Evolutionary conservation across 495 filamentous ascomycete species (phyloP).

Genomic region (Hyaloscypha hepaticicola): DNA sequence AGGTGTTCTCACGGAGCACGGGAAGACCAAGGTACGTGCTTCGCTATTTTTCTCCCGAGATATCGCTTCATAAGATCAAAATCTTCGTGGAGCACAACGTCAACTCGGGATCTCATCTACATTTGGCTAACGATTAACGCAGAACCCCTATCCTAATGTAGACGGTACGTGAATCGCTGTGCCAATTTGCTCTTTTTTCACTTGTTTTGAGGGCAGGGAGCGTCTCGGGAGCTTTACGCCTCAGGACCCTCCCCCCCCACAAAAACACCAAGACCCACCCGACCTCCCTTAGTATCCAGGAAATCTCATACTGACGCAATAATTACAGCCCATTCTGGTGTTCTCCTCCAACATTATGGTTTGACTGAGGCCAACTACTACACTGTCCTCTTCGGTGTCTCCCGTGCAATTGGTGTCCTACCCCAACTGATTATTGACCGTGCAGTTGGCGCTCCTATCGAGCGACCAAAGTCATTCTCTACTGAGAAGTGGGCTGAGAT

Average conservation of each 20-base stretch:
- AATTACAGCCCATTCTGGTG: constrained; percentile 80
- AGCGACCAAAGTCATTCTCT: constrained; percentile 93
- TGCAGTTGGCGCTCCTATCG: constrained; percentile 83
- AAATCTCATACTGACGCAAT: too few relatives aligned
- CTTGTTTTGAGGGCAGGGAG: too few relatives aligned
- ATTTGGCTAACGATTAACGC: too few relatives aligned
- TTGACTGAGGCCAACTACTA: constrained; percentile 99
- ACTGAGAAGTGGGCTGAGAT: constrained; percentile 96
- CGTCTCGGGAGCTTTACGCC: too few relatives aligned
- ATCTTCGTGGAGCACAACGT: too few relatives aligned
- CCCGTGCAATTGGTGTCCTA: constrained; percentile 94
- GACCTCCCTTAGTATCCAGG: too few relatives aligned
- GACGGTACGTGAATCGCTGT: too few relatives aligned
- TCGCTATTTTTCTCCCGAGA: background rate
- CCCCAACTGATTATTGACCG: constrained; percentile 99
- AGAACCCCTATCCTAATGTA: constrained; percentile 77
- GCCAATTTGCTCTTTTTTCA: too few relatives aligned
- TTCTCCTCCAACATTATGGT: constrained; percentile 98
- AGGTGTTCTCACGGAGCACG: constrained; percentile 95
- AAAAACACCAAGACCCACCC: too few relatives aligned
- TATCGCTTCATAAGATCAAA: too few relatives aligned
- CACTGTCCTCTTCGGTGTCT: constrained; percentile 98
- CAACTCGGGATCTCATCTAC: too few relatives aligned
- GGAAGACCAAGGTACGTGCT: constrained; percentile 77
- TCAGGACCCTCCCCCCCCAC: too few relatives aligned